A percentile compares a stretch with the other conserved stretches of the same genome.
Conservation (phyloP, 441 rosid species). For the Metrosideros polymorpha region DNA sequence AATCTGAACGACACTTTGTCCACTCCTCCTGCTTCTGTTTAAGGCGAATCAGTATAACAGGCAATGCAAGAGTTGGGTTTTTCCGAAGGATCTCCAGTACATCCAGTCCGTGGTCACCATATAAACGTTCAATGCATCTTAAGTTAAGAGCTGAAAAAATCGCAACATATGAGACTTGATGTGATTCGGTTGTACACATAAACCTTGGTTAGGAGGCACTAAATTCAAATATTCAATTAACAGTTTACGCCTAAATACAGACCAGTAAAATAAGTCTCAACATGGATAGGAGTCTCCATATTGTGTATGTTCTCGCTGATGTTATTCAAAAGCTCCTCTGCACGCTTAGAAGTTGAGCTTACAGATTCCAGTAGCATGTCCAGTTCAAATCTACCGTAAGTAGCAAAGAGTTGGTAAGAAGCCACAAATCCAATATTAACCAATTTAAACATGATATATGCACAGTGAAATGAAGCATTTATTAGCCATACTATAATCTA, state of each 20-base stretch:
- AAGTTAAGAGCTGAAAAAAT: slow-evolving; percentile 60
- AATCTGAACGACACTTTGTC: slow-evolving; percentile 91
- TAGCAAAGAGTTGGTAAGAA: neutral
- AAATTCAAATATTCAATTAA: neutral
- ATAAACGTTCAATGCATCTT: slow-evolving; percentile 93
- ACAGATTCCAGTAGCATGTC: slow-evolving; percentile 98
- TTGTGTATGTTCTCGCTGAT: slow-evolving; percentile 51
- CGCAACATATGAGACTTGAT: slow-evolving; percentile 1
- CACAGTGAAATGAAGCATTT: neutral
- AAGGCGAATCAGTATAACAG: slow-evolving; percentile 84
- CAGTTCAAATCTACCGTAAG: slow-evolving; percentile 80
- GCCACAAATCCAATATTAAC: neutral
- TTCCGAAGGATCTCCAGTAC: slow-evolving; percentile 81
- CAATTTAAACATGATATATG: neutral
- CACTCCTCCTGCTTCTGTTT: slow-evolving; percentile 99
- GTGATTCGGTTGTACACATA: neutral
- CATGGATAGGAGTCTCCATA: slow-evolving; percentile 43
- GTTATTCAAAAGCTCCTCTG: slow-evolving; percentile 79
- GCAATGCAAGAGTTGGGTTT: slow-evolving; percentile 84
- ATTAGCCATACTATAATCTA: neutral
- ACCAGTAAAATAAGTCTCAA: slow-evolving; percentile 91
- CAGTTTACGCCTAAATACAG: neutral
- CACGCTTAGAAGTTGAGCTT: slow-evolving; percentile 70
- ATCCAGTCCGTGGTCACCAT: slow-evolving; percentile 98
- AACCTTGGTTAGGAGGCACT: neutral